Conservation (phyloP, 2,329 filamentous ascomycete species). For the Aspergillus thermomutatus region DNA sequence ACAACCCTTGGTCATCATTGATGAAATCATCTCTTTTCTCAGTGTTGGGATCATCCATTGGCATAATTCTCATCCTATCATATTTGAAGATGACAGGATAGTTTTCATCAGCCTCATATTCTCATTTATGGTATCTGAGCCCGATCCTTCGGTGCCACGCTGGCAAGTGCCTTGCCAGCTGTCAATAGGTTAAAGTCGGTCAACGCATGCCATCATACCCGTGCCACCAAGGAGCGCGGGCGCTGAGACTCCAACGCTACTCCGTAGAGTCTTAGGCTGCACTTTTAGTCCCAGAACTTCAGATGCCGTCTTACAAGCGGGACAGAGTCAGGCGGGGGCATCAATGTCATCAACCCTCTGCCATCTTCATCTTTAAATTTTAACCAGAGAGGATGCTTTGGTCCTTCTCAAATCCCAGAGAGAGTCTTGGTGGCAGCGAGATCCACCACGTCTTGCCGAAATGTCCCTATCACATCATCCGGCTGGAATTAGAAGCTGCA, state of each 20-base stretch:
- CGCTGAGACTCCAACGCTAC: conserved; percentile 7
- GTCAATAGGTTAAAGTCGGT: conserved; percentile 19
- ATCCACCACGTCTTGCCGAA: conserved; percentile 15
- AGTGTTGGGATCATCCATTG: background rate
- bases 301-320: conserved; percentile 7
- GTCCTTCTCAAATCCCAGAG: conserved; percentile 9
- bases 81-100: background rate
- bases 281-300: conserved; percentile 5
- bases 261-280: background rate
- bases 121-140: background rate
- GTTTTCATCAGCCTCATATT: background rate
- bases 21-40: background rate
- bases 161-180: conserved; percentile 26
- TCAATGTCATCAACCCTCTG: background rate
- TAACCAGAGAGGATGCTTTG: conserved; percentile 1
- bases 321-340: conserved; percentile 9
- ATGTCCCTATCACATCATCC: conserved; percentile 18
- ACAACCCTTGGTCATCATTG: background rate
- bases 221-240: conserved; percentile 18
- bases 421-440: conserved; percentile 13
- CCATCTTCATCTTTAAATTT: background rate
- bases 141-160: conserved; percentile 21
- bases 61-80: background rate
- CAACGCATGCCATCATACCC: conserved; percentile 15
- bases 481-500: conserved; percentile 24